phyloP scores from a whole-genome alignment of 768 basidiomycete genomes.

The Boletellus ananas region DNA sequence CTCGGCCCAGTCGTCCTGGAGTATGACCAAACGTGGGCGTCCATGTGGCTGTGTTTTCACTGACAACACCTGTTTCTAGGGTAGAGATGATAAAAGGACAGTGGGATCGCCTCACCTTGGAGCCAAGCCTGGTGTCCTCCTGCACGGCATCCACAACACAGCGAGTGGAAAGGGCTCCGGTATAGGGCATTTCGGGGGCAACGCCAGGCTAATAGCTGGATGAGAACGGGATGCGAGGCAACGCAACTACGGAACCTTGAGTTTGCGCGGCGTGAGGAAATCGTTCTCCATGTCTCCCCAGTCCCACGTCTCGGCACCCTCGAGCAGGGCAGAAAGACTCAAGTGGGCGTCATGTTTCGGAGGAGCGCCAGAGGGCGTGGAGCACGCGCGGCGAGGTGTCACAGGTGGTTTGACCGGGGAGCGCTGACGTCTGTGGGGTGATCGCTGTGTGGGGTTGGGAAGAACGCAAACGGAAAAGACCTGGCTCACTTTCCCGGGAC shows the following conservation, averaged over 20 bases:
- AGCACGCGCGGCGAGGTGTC: constrained; percentile 11
- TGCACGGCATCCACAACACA: constrained; percentile 54
- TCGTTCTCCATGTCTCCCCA: constrained; percentile 55
- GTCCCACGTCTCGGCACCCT: constrained; percentile 69
- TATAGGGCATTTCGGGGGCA: constrained; percentile 16
- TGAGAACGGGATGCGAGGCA: constrained; percentile 1
- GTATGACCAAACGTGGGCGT: constrained; percentile 47
- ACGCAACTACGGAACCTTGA: constrained; percentile 15
- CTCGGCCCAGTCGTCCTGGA: constrained; percentile 76
- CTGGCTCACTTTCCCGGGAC: constrained; percentile 18
- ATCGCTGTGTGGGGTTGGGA: constrained; percentile 9
- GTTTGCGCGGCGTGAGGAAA: constrained; percentile 40
- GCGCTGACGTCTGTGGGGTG: constrained; percentile 9
- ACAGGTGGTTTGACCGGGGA: constrained; percentile 19
- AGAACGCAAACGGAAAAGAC: not conserved
- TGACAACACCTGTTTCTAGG: constrained; percentile 41
- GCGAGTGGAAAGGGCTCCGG: constrained; percentile 44
- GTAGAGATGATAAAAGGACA: not conserved
- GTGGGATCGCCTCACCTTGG: constrained; percentile 15
- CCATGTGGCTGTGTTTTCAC: constrained; percentile 42
- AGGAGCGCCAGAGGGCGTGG: constrained; percentile 1
- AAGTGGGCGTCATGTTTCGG: constrained; percentile 27
- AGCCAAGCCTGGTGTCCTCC: constrained; percentile 20
- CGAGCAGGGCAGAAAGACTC: constrained; percentile 48
- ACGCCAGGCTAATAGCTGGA: constrained; percentile 7